phyloP scores from a whole-genome alignment of 768 basidiomycete genomes.

The Holtermanniella nyarrowii region DNA sequence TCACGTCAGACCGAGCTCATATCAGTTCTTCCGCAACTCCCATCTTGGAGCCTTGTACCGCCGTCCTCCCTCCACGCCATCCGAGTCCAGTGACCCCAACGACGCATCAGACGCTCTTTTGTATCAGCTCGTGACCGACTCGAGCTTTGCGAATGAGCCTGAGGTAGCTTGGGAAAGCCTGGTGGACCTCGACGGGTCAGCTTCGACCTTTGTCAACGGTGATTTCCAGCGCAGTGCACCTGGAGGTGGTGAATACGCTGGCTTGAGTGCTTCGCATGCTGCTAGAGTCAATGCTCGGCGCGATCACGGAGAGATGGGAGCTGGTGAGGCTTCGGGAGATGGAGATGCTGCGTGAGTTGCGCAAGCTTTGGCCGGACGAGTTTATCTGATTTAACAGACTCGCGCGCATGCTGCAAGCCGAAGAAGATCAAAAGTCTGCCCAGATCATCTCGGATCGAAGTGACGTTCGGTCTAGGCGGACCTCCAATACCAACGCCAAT shows the following conservation, averaged over 20 bases:
- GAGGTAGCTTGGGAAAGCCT: conserved; percentile 83
- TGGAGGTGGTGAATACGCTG: conserved; percentile 56
- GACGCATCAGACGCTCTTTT: conserved; percentile 45
- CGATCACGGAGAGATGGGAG: conserved; percentile 42
- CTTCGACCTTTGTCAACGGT: conserved; percentile 66
- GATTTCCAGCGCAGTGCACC: conserved; percentile 56
- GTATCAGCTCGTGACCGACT: conserved; percentile 77
- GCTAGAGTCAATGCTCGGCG: conserved; percentile 21
- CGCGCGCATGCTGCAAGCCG: conserved; percentile 66
- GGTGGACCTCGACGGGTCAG: conserved; percentile 74
- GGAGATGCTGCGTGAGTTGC: conserved; percentile 51
- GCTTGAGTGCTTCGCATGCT: conserved; percentile 25
- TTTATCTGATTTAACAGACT: conserved; percentile 43
- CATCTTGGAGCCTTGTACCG: conserved; percentile 76
- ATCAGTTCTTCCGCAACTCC: conserved; percentile 67
- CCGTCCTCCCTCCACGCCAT: conserved; percentile 13
- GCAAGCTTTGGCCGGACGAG: too few relatives aligned
- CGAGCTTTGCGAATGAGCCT: conserved; percentile 64
- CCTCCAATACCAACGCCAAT: too few relatives aligned
- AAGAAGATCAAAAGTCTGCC: conserved; percentile 52
- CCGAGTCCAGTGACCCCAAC: background rate
- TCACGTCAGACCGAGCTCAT: background rate
- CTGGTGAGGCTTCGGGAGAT: conserved; percentile 7
- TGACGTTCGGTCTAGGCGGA: too few relatives aligned
- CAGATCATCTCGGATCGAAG: conserved; percentile 11